Evolutionary conservation across 768 basidiomycete species (phyloP).

Genomic region (Brasilioporus rufonigricans): DNA sequence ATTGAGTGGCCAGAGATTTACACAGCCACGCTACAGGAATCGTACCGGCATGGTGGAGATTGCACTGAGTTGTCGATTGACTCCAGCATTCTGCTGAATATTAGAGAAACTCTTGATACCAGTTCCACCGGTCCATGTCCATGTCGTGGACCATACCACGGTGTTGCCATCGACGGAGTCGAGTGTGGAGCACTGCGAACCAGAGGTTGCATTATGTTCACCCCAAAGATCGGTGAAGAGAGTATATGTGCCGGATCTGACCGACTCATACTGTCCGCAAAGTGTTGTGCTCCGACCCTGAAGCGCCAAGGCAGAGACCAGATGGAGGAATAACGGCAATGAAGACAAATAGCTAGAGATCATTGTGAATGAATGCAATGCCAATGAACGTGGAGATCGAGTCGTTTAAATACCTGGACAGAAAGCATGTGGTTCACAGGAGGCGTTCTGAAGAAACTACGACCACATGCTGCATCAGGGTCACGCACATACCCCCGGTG

Average conservation of each 20-base stretch:
- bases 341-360: neutral
- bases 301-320: neutral
- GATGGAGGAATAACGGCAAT: neutral
- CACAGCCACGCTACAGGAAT: neutral
- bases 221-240: constrained; percentile 49
- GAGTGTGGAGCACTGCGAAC: constrained; percentile 51
- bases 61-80: neutral
- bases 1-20: neutral
- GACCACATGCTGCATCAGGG: neutral
- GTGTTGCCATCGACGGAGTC: constrained; percentile 43
- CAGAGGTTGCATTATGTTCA: constrained; percentile 38
- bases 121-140: constrained; percentile 47
- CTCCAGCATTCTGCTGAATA: constrained; percentile 43
- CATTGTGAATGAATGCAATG: neutral
- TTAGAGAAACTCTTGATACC: constrained; percentile 59
- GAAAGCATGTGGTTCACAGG: neutral
- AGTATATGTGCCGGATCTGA: constrained; percentile 29
- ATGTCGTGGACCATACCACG: constrained; percentile 52
- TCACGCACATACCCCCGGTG: neutral
- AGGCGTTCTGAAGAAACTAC: neutral
- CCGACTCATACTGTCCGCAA: constrained; percentile 32
- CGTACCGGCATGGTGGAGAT: constrained; percentile 53
- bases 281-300: neutral
- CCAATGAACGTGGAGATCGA: neutral
- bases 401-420: constrained; percentile 10